Evolutionary conservation across 163 green algal genomes (phyloP).

Genomic region (Prototheca wickerhamii): DNA sequence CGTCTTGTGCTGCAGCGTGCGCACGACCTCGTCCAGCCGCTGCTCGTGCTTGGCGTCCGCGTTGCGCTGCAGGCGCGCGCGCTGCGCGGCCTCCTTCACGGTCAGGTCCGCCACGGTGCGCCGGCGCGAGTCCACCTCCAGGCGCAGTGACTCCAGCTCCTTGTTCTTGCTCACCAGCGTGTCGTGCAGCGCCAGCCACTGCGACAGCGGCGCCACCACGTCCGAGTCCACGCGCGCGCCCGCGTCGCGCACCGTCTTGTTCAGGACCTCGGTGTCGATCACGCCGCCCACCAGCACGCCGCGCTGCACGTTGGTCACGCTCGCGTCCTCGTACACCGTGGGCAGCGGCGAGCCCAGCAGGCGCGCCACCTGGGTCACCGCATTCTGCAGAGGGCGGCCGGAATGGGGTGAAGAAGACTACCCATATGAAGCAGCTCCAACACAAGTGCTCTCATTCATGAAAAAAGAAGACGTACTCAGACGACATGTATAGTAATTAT

Average conservation of each 20-base stretch:
- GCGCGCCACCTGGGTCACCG: background rate
- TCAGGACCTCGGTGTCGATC: background rate
- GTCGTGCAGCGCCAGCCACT: constrained; percentile 5
- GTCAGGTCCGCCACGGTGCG: constrained; percentile 33
- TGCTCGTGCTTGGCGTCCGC: background rate
- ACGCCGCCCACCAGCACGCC: constrained; percentile 2
- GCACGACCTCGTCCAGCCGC: constrained; percentile 1
- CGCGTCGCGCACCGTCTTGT: background rate
- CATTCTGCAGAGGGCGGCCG: background rate
- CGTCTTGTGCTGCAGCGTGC: constrained; percentile 11
- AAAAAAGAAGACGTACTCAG: background rate
- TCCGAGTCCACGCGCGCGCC: background rate
- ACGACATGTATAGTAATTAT: background rate
- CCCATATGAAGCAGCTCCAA: background rate
- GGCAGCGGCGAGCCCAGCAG: background rate
- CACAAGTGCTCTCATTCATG: background rate
- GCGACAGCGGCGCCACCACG: background rate
- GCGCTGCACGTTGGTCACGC: too few relatives aligned
- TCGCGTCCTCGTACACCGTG: constrained; percentile 3
- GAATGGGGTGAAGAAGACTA: background rate
- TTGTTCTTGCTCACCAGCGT: constrained; percentile 17
- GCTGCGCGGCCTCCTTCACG: background rate
- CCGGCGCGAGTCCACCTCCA: constrained; percentile 72
- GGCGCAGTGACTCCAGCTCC: constrained; percentile 56
- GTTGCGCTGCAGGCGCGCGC: background rate